A percentile compares a stretch with the other conserved stretches of the same genome.
phyloP scores from a whole-genome alignment of 2,329 filamentous ascomycete genomes.

The Cryphonectria parasitica region DNA sequence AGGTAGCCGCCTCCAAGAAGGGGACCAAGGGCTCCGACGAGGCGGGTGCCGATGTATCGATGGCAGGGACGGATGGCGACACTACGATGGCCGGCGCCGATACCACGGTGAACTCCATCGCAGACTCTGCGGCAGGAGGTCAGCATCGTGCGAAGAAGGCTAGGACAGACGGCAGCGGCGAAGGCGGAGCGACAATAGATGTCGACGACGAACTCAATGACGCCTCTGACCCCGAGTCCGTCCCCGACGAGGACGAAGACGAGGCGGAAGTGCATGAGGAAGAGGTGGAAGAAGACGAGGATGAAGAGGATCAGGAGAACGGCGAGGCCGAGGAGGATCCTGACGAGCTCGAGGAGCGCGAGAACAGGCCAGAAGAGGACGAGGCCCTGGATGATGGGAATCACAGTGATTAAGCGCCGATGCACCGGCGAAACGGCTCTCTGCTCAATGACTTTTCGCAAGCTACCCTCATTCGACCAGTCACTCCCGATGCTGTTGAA shows the following conservation, averaged over 20 bases:
- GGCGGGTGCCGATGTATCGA: conserved; percentile 35
- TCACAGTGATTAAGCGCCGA: conserved; percentile 55
- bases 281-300: conserved; percentile 54
- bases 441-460: not conserved
- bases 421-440: not conserved
- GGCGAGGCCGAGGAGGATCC: conserved; percentile 56
- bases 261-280: conserved; percentile 46
- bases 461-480: not conserved
- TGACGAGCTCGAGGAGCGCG: conserved; percentile 52
- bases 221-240: conserved; percentile 42
- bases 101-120: conserved; percentile 30
- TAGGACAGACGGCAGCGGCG: conserved; percentile 40
- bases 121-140: conserved; percentile 21
- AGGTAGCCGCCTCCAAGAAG: conserved; percentile 67
- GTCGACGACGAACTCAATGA: conserved; percentile 46
- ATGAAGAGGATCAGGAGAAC: conserved; percentile 45
- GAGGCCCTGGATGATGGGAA: conserved; percentile 65
- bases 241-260: conserved; percentile 40
- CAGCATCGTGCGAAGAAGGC: conserved; percentile 44
- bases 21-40: conserved; percentile 36
- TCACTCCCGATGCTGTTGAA: not conserved
- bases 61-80: conserved; percentile 38
- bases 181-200: conserved; percentile 49
- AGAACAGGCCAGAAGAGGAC: conserved; percentile 54
- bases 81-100: conserved; percentile 30